Percentiles rank a stretch among this genome's conserved stretches.
Evolutionary conservation across 257 asterid species (phyloP).

Genomic region (Coffea eugenioides): DNA sequence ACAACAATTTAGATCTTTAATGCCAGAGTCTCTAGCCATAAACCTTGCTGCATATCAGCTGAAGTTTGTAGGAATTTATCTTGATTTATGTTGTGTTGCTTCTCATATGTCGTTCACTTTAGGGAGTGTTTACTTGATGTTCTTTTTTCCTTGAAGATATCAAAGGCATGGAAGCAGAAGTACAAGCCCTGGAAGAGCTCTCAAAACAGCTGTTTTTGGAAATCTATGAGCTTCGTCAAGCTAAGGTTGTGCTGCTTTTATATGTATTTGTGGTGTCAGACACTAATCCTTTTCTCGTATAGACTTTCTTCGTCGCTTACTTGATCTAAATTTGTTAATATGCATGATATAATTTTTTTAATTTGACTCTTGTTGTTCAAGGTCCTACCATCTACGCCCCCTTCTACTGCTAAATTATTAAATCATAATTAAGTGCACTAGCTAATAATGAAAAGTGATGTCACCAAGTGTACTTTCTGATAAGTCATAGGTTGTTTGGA

Average conservation of each 20-base stretch:
- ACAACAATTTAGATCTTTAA: not conserved
- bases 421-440: not conserved
- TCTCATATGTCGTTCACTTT: conserved; percentile 13
- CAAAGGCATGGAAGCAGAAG: conserved; percentile 88
- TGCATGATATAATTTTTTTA: not conserved
- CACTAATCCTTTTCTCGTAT: not conserved
- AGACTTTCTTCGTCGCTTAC: not conserved
- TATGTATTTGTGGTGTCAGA: conserved; percentile 2
- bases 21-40: not conserved
- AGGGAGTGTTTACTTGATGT: conserved; percentile 7
- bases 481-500: not conserved
- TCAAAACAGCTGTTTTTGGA: conserved; percentile 90
- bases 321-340: not conserved
- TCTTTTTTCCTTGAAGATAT: conserved; percentile 51
- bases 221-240: conserved; percentile 98
- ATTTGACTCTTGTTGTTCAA: not conserved
- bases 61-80: not conserved
- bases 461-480: not conserved
- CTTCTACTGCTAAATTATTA: not conserved
- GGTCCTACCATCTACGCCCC: not conserved
- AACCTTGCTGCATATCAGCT: not conserved
- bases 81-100: conserved; percentile 1
- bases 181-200: conserved; percentile 91
- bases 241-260: conserved; percentile 60
- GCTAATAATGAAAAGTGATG: not conserved